A percentile compares a stretch with the other conserved stretches of the same genome.
Conservation (phyloP, 331 rosid species). For the Quercus tomentella region DNA sequence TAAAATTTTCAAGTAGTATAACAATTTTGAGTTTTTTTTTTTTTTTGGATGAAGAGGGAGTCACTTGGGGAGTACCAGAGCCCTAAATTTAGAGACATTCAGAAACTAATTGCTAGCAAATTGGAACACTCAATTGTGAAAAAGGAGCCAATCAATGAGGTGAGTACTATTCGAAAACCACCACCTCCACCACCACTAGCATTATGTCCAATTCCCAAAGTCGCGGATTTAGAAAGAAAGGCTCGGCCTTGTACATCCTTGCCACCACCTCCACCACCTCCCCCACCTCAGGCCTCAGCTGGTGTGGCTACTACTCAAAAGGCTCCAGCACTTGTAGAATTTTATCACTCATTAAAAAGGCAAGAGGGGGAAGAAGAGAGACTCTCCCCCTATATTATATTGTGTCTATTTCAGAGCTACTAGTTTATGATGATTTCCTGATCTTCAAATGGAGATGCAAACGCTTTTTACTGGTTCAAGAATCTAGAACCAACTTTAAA, state of each 20-base stretch:
- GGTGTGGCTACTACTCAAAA: constrained; percentile 40
- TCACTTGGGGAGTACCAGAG: constrained; percentile 46
- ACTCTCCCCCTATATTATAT: too few relatives aligned
- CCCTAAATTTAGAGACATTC: constrained; percentile 62
- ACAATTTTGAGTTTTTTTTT: not conserved
- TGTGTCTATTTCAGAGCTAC: too few relatives aligned
- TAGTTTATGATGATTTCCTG: too few relatives aligned
- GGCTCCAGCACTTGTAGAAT: constrained; percentile 46
- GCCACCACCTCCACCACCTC: constrained; percentile 38
- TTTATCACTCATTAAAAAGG: constrained; percentile 50
- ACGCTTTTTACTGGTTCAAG: too few relatives aligned
- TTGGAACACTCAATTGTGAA: constrained; percentile 46
- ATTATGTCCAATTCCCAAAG: constrained; percentile 20
- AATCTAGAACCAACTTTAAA: too few relatives aligned
- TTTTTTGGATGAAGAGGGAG: constrained; percentile 39
- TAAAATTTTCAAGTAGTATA: not conserved
- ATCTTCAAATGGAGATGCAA: too few relatives aligned
- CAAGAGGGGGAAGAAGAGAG: constrained; percentile 54
- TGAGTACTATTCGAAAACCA: constrained; percentile 20
- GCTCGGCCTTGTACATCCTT: constrained; percentile 27
- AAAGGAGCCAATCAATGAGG: constrained; percentile 37
- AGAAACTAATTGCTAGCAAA: constrained; percentile 73
- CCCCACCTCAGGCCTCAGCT: constrained; percentile 38
- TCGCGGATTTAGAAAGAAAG: constrained; percentile 30
- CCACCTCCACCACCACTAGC: constrained; percentile 31